A percentile compares a stretch with the other conserved stretches of the same genome.
These are phyloP conservation scores for Kokia cookei DNA, from an alignment of 441 rosid species.

Conservation along the genomic window DNA sequence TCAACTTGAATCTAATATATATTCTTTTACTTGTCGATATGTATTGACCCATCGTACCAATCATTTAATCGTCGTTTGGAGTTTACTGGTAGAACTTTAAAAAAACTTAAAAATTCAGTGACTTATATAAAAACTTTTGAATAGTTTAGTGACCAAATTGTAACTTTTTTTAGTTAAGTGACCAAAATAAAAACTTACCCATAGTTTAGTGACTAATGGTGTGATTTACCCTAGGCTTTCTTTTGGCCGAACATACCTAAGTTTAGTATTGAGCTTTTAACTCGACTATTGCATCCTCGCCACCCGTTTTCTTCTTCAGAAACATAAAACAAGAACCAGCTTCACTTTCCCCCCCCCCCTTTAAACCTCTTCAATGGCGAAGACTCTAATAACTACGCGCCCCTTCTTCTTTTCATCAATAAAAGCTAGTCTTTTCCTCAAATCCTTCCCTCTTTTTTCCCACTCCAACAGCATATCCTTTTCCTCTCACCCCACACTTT, in stretches of 20 bases:
- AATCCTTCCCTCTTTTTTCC: constrained; percentile 11
- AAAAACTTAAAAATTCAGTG: no score
- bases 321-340: not conserved
- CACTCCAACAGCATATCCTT: not conserved
- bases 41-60: no score
- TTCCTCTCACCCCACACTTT: not conserved
- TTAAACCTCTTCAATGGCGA: constrained; percentile 32
- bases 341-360: not conserved
- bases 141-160: no score
- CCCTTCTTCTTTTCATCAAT: constrained; percentile 40
- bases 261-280: not conserved
- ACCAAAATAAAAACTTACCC: fast-evolving
- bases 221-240: no score
- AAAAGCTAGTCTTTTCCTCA: constrained; percentile 16
- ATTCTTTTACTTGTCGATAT: no score
- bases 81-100: no score
- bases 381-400: constrained; percentile 35
- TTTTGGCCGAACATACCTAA: no score
- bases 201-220: no score
- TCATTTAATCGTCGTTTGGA: no score
- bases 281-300: not conserved
- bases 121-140: no score
- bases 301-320: not conserved
- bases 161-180: no score
- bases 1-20: no score